Evolutionary conservation across 139 green algal genomes (phyloP).

Genomic region (Trebouxia sp.): DNA sequence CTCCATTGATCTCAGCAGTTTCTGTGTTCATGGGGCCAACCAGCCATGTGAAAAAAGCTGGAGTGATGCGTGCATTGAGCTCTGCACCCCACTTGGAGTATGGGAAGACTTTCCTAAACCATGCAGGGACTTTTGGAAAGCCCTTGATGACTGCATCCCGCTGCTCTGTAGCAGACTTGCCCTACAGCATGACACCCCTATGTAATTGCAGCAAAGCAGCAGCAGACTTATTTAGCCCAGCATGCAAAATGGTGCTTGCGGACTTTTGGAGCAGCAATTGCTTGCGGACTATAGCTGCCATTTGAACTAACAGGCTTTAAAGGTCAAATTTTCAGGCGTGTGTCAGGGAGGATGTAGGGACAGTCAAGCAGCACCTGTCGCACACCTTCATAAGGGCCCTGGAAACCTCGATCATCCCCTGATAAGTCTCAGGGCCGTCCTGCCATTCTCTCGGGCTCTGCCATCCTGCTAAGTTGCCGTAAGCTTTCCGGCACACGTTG

Average conservation of each 20-base stretch:
- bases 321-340: no score
- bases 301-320: no score
- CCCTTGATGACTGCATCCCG: constrained; percentile 62
- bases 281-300: no score
- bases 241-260: no score
- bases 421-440: constrained; percentile 53
- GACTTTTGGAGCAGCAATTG: no score
- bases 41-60: constrained; percentile 76
- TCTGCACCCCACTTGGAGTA: constrained; percentile 79
- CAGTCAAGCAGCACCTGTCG: not conserved
- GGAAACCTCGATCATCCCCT: constrained; percentile 78
- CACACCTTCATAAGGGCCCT: constrained; percentile 58
- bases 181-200: constrained; percentile 35
- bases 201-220: no score
- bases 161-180: constrained; percentile 53
- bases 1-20: constrained; percentile 46
- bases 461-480: constrained; percentile 59
- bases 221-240: no score
- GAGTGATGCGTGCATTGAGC: constrained; percentile 75
- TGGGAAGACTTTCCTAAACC: constrained; percentile 55
- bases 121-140: constrained; percentile 59
- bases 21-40: constrained; percentile 59
- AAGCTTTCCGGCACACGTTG: constrained; percentile 59
- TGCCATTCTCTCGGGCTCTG: constrained; percentile 49
- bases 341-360: no score